phyloP scores from a whole-genome alignment of 2,329 filamentous ascomycete species.

The Arthrinium puccinioides region DNA sequence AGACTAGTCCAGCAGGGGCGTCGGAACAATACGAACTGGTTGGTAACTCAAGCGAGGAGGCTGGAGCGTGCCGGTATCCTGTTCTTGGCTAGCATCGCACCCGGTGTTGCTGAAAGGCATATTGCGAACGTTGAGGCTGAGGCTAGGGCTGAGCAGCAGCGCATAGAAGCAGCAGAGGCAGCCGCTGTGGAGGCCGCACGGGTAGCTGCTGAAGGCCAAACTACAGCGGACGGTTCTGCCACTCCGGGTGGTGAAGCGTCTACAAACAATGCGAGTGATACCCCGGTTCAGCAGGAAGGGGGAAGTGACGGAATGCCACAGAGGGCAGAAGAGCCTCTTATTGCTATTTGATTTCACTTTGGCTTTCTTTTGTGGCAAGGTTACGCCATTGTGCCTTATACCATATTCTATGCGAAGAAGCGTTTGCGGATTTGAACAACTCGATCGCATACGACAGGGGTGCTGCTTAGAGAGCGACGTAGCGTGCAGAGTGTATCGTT shows the following conservation, averaged over 20 bases:
- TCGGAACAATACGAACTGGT: conserved; percentile 38
- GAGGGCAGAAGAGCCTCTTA: background rate
- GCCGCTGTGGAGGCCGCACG: background rate
- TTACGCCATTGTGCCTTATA: too few species aligned
- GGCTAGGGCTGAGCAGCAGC: conserved; percentile 2
- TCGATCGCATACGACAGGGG: too few species aligned
- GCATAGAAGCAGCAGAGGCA: background rate
- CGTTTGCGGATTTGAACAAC: too few species aligned
- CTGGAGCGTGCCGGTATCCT: conserved; percentile 54
- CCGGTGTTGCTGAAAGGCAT: conserved; percentile 58
- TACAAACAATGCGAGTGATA: background rate
- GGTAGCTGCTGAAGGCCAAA: background rate
- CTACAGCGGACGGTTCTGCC: background rate
- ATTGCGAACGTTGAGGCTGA: conserved; percentile 52
- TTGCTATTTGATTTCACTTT: conserved; percentile 3
- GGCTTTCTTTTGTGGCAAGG: too few species aligned
- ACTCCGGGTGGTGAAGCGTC: background rate
- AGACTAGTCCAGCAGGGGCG: conserved; percentile 43
- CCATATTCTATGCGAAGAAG: too few species aligned
- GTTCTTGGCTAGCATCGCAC: conserved; percentile 59
- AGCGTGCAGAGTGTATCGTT: too few species aligned
- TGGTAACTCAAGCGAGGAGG: conserved; percentile 42
- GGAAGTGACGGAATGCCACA: background rate
- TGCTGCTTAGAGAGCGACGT: too few species aligned
- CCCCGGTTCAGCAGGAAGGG: background rate